These are phyloP conservation scores for Pelargonium australe DNA, from an alignment of 441 rosid genomes.

Conservation along the genomic window DNA sequence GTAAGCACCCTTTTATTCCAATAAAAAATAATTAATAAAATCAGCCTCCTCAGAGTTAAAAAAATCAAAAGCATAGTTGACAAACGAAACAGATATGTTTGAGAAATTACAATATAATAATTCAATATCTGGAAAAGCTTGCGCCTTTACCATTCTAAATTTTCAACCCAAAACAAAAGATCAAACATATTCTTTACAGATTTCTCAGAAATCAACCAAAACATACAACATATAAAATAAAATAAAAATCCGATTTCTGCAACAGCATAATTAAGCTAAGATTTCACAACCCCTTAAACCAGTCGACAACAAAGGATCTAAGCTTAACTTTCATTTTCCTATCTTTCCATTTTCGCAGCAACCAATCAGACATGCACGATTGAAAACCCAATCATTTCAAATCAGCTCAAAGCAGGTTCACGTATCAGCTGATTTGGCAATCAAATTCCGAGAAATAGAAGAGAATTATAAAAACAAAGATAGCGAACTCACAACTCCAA, in stretches of 20 bases:
- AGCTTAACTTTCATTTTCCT: not conserved
- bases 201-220: not conserved
- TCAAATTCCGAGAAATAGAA: not conserved
- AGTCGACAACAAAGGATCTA: not conserved
- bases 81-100: not conserved
- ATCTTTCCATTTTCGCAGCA: not conserved
- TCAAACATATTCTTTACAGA: not conserved
- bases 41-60: not conserved
- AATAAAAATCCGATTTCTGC: not conserved
- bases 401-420: not conserved
- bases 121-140: not conserved
- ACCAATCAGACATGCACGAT: not conserved
- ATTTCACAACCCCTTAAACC: not conserved
- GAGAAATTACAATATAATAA: not conserved
- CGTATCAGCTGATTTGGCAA: not conserved
- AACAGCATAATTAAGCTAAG: not conserved
- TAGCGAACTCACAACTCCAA: conserved; percentile 68
- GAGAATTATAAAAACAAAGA: not conserved
- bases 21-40: conserved; percentile 6
- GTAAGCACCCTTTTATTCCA: conserved; percentile 69
- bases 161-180: not conserved
- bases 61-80: not conserved
- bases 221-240: not conserved
- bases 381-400: not conserved
- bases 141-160: not conserved